Percentiles rank a stretch among this genome's conserved stretches.
Evolutionary conservation across 2,329 filamentous ascomycete species (phyloP).

Genomic region (Shiraia sp.): DNA sequence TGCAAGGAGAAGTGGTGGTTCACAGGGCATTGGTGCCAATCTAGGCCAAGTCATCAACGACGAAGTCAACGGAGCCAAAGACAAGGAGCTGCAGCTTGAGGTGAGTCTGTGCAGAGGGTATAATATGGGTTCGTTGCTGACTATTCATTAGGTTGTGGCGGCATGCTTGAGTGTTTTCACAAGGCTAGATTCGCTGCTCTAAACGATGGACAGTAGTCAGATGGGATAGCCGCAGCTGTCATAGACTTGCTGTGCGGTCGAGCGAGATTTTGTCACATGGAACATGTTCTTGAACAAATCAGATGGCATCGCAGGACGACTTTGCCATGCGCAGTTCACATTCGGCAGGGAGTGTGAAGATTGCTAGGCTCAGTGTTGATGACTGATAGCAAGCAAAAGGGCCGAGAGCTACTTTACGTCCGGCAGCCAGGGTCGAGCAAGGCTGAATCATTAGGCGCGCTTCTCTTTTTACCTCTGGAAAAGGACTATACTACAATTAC

Average conservation of each 20-base stretch:
- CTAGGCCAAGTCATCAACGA: constrained; percentile 84
- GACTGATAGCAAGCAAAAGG: constrained; percentile 31
- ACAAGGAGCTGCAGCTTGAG: constrained; percentile 95
- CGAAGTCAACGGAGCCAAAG: constrained; percentile 83
- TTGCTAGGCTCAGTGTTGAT: constrained; percentile 16
- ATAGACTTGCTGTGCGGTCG: no score
- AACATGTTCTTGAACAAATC: constrained; percentile 8
- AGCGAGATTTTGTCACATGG: no score
- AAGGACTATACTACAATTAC: constrained; percentile 8
- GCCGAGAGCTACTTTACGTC: constrained; percentile 28
- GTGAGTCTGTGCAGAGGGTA: constrained; percentile 54
- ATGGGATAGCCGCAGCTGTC: no score
- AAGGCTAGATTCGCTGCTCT: constrained; percentile 92
- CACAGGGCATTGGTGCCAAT: constrained; percentile 88
- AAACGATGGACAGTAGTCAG: background rate
- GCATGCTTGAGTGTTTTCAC: constrained; percentile 98
- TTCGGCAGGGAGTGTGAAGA: background rate
- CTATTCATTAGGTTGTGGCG: constrained; percentile 68
- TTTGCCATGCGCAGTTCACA: constrained; percentile 8
- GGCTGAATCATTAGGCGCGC: constrained; percentile 1
- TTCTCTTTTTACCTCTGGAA: constrained; percentile 2
- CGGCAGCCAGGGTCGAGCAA: constrained; percentile 19
- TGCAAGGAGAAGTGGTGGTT: constrained; percentile 74
- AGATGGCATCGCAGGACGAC: constrained; percentile 11
- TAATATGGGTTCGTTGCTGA: constrained; percentile 20